phyloP scores from a whole-genome alignment of 768 basidiomycete genomes.

The Russula brevipes region DNA sequence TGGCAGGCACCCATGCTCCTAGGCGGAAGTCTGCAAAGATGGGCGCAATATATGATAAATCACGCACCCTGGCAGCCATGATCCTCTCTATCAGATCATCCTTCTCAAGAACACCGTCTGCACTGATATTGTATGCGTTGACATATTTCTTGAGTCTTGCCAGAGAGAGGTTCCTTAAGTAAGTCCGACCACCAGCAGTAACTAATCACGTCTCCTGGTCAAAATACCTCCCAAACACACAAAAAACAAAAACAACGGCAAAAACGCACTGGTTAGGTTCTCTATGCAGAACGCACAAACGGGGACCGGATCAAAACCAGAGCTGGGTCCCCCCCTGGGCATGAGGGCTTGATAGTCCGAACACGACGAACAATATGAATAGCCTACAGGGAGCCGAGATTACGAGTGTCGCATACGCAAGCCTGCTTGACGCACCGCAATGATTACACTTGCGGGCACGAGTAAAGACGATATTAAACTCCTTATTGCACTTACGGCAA shows the following conservation, averaged over 20 bases:
- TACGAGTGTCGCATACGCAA: neutral
- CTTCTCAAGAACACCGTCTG: constrained; percentile 65
- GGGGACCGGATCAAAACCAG: constrained; percentile 58
- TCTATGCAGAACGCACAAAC: constrained; percentile 78
- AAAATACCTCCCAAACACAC: neutral
- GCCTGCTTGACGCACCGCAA: constrained; percentile 46
- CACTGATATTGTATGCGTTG: constrained; percentile 61
- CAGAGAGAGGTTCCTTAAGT: constrained; percentile 52
- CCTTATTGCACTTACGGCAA: constrained; percentile 70
- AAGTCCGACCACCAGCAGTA: constrained; percentile 57
- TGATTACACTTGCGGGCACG: constrained; percentile 66
- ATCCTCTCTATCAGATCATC: constrained; percentile 70
- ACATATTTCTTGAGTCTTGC: constrained; percentile 65
- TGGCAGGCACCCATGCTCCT: constrained; percentile 65
- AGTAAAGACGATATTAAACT: constrained; percentile 63
- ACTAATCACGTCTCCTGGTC: constrained; percentile 39
- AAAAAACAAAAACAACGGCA: neutral
- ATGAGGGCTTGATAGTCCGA: constrained; percentile 73
- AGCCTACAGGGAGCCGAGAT: constrained; percentile 42
- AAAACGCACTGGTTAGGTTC: constrained; percentile 49
- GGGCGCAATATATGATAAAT: neutral
- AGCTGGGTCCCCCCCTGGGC: constrained; percentile 50
- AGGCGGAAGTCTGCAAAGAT: neutral
- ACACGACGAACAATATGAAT: constrained; percentile 66
- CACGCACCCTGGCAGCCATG: constrained; percentile 45